Percentiles rank a stretch among this genome's conserved stretches.
phyloP scores from a whole-genome alignment of 768 basidiomycete genomes.

The Russula dissimulans region DNA sequence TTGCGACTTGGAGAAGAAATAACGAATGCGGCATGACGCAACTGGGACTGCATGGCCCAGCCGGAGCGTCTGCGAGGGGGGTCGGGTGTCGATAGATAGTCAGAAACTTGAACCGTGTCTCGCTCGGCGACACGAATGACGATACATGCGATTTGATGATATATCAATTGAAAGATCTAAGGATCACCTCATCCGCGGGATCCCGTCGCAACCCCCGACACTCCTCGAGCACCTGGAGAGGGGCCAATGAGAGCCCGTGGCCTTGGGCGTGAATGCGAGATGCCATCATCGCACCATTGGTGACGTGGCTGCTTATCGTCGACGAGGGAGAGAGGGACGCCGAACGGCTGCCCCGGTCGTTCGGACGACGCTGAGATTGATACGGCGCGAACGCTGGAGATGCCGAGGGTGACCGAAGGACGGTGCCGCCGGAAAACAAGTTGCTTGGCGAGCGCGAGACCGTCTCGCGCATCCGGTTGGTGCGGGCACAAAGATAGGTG shows the following conservation, averaged over 20 bases:
- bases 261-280: neutral
- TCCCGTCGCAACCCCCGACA: constrained; percentile 9
- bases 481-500: constrained; percentile 56
- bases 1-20: neutral
- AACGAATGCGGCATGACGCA: neutral
- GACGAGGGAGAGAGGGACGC: neutral
- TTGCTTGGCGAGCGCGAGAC: constrained; percentile 9
- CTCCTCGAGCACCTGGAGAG: constrained; percentile 11
- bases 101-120: neutral
- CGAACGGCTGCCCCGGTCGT: neutral
- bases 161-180: constrained; percentile 2
- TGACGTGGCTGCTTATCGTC: neutral
- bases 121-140: neutral
- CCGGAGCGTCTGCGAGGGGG: neutral
- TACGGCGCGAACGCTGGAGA: constrained; percentile 1
- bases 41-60: neutral
- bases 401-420: neutral
- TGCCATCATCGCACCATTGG: neutral
- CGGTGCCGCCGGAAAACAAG: constrained; percentile 1
- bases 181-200: constrained; percentile 11
- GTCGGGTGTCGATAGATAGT: neutral
- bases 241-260: constrained; percentile 11
- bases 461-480: constrained; percentile 23
- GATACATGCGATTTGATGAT: neutral
- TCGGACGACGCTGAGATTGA: neutral